These are phyloP conservation scores for Pogostemon cablin DNA, from an alignment of 257 asterid genomes.

Conservation along the genomic window DNA sequence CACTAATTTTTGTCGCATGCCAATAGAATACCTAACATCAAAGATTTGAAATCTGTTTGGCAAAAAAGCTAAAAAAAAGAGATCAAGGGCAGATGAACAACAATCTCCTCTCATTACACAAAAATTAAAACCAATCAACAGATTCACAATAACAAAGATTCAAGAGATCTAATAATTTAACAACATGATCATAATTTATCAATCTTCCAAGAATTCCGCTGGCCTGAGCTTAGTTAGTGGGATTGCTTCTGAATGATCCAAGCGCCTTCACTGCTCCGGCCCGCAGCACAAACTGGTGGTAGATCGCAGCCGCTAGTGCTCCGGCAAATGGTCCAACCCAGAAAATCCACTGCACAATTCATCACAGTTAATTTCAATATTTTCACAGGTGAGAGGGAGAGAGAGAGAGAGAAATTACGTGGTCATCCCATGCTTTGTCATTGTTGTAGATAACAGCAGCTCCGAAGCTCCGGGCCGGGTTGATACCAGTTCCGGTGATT, in stretches of 20 bases:
- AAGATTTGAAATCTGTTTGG: neutral
- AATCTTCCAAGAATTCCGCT: neutral
- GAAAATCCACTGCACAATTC: conserved; percentile 76
- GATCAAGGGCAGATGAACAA: conserved; percentile 9
- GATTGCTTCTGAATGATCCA: conserved; percentile 95
- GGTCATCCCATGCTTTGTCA: conserved; percentile 79
- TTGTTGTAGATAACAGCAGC: conserved; percentile 88
- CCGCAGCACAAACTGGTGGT: conserved; percentile 83
- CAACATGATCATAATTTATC: too few species aligned
- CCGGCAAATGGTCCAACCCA: conserved; percentile 95
- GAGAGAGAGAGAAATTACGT: conserved; percentile 41
- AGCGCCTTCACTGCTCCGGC: conserved; percentile 83
- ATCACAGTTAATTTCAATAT: neutral
- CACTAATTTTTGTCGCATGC: conserved; percentile 20
- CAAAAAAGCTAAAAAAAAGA: neutral
- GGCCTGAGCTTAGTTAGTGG: conserved; percentile 52
- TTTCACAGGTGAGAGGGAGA: too few species aligned
- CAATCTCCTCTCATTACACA: conserved; percentile 40
- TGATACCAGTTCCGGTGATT: conserved; percentile 91
- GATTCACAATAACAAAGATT: conserved; percentile 30
- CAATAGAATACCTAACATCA: conserved; percentile 23
- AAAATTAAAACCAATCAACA: conserved; percentile 28
- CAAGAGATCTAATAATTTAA: neutral
- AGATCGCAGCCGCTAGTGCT: conserved; percentile 81
- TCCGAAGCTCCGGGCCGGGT: conserved; percentile 96